Base-by-base conservation (phyloP, 2,329 filamentous ascomycete species). In the Chlorencoelia australis region DNA sequence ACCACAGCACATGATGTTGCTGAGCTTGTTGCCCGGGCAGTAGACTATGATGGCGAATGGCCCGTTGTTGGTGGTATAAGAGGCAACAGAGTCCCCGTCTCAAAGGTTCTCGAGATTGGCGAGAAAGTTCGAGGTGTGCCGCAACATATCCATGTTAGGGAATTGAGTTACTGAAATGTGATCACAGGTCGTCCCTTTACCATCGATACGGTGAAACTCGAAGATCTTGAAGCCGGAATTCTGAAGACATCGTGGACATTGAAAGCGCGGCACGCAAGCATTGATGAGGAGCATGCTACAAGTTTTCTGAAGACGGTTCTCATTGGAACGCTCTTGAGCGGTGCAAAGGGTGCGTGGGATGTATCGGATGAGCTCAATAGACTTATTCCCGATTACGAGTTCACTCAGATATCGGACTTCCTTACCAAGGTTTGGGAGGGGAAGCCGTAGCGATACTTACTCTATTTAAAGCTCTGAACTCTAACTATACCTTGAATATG, bases 181-280 rank as follows among this genome's bases (percentile, higher is more conserved):
- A 38, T n/a, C 22, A 13, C 27, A 63, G 59, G 58, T 8, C 30
- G 42, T 4, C 39, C 55, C 4, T 67, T 69, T 36, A 35, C 42
- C 0, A 46, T 72, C 7, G 66, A 71, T 4, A 59, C 58, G n/a
- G 54, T 74, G 1, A 59, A 58, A 22, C 35, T 59, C 1, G 58
- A 62, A 33, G 69, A 75, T 46, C 61, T 75, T 4, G 52, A 64
- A 45, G 59, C 53, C 3, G 68, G 67, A 5, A 38, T 40, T 9
- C 44, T 65, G 2, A 58, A 59, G 10, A 53, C 61, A 0, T 59
- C 58, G 3, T 71, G 68, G 68, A 39, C 52, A 14, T 49, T 65
- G 18, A 14, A 43, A 44, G 46, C 56, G 9, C 41, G 26, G 1
- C 60, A 61, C 37, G 55, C 51, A 11, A 47, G 44, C 7, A 15